Percentiles rank a stretch among this genome's conserved stretches.
Conservation (phyloP, 305 asterid species). For the Caryopteris hybrid region DNA sequence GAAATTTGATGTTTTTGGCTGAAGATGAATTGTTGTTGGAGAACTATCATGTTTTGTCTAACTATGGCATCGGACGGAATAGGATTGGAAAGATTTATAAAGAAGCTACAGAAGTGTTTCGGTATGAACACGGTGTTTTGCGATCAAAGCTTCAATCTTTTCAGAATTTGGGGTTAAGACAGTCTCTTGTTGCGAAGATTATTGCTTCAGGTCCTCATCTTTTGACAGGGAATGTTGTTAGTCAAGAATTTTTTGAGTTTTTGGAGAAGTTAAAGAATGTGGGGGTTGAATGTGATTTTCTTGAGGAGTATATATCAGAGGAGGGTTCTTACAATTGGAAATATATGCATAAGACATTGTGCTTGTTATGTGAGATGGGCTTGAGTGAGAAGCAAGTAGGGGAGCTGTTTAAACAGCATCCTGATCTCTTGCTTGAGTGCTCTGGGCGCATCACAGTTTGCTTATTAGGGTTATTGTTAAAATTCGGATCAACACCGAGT, state of each 20-base stretch:
- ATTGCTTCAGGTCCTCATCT: constrained; percentile 56
- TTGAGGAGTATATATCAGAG: constrained; percentile 41
- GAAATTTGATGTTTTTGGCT: constrained; percentile 53
- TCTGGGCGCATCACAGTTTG: constrained; percentile 47
- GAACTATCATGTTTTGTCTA: constrained; percentile 63
- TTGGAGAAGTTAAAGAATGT: constrained; percentile 34
- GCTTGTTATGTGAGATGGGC: constrained; percentile 38
- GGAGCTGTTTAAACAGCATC: constrained; percentile 34
- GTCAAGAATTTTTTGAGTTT: constrained; percentile 34
- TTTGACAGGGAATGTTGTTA: constrained; percentile 32
- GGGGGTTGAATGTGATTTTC: constrained; percentile 48
- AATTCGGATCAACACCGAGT: constrained; percentile 47
- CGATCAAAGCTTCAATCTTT: constrained; percentile 43
- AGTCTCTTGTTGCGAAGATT: constrained; percentile 48
- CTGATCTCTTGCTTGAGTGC: constrained; percentile 45
- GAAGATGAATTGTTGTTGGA: constrained; percentile 66
- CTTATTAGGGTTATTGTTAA: constrained; percentile 48
- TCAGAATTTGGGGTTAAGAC: constrained; percentile 47
- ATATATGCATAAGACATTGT: constrained; percentile 38
- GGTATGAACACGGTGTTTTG: constrained; percentile 44
- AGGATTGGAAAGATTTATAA: constrained; percentile 58
- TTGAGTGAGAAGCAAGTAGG: constrained; percentile 45
- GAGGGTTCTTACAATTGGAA: constrained; percentile 53
- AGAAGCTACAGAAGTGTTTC: constrained; percentile 56
- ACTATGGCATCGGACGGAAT: constrained; percentile 56